phyloP scores from a whole-genome alignment of 768 basidiomycete species.

The Leccinum arenicola region DNA sequence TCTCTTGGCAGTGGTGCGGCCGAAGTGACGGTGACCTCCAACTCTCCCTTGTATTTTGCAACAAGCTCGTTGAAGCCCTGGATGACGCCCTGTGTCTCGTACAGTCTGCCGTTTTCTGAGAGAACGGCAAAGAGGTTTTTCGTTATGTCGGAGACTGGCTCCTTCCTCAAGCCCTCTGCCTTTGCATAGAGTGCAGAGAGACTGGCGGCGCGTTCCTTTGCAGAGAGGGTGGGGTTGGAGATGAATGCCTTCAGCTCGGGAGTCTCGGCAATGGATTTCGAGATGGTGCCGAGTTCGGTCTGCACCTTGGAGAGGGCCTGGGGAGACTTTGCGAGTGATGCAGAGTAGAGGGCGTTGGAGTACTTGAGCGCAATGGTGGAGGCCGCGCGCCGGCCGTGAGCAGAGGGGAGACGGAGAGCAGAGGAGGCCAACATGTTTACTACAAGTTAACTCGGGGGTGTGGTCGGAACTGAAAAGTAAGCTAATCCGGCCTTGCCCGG shows the following conservation, averaged over 20 bases:
- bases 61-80: slow-evolving; percentile 90
- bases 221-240: slow-evolving; percentile 87
- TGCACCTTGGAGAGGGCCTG: slow-evolving; percentile 83
- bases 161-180: slow-evolving; percentile 71
- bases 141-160: slow-evolving; percentile 78
- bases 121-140: slow-evolving; percentile 90
- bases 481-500: slow-evolving; percentile 12
- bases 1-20: slow-evolving; percentile 79
- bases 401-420: slow-evolving; percentile 48
- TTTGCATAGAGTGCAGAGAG: slow-evolving; percentile 67
- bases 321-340: slow-evolving; percentile 81
- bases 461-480: slow-evolving; percentile 4
- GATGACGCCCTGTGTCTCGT: slow-evolving; percentile 81
- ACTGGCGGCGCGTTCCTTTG: slow-evolving; percentile 67
- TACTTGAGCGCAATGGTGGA: slow-evolving; percentile 81
- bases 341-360: slow-evolving; percentile 77
- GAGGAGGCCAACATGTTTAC: slow-evolving; percentile 52
- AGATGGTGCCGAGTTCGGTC: slow-evolving; percentile 72
- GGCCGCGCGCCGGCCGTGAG: slow-evolving; percentile 59
- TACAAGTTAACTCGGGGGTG: slow-evolving; percentile 18
- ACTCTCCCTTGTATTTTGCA: slow-evolving; percentile 85
- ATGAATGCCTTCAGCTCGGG: slow-evolving; percentile 72
- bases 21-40: slow-evolving; percentile 90
- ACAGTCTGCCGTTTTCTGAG: slow-evolving; percentile 89
- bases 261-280: slow-evolving; percentile 62